Conservation (phyloP, 73 alveolate genomes). For the Tetrahymena malaccensis region DNA sequence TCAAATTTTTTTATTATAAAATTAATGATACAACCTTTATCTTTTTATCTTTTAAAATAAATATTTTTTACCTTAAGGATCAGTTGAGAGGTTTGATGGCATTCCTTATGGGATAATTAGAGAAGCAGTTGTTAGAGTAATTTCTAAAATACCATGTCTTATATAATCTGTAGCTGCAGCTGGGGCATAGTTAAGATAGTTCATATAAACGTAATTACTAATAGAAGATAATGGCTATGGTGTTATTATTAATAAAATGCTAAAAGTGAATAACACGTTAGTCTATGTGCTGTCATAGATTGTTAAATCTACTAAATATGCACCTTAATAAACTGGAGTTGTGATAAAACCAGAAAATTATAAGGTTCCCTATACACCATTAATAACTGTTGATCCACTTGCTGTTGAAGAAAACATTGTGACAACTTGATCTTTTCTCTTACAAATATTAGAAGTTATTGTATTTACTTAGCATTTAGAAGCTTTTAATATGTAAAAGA, state of each 20-base stretch:
- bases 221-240: background rate
- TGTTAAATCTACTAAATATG: background rate
- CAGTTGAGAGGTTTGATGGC: background rate
- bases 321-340: background rate
- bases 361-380: background rate
- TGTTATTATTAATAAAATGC: background rate
- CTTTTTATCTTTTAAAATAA: too few relatives aligned
- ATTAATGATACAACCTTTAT: too few relatives aligned
- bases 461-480: background rate
- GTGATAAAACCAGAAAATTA: background rate
- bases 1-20: background rate
- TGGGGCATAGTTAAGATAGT: background rate
- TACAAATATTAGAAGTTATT: background rate
- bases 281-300: background rate
- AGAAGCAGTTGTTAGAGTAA: background rate
- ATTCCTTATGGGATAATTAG: background rate
- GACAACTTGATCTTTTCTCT: background rate
- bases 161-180: background rate
- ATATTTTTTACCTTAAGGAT: background rate
- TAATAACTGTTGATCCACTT: background rate
- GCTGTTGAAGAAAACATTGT: background rate
- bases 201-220: background rate
- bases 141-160: background rate
- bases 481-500: background rate
- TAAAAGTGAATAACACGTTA: background rate